Evolutionary conservation across 2,329 filamentous ascomycete genomes (phyloP), one percentile per base, ranked within the genome.

Genomic region (Exophiala xenobiotica): DNA sequence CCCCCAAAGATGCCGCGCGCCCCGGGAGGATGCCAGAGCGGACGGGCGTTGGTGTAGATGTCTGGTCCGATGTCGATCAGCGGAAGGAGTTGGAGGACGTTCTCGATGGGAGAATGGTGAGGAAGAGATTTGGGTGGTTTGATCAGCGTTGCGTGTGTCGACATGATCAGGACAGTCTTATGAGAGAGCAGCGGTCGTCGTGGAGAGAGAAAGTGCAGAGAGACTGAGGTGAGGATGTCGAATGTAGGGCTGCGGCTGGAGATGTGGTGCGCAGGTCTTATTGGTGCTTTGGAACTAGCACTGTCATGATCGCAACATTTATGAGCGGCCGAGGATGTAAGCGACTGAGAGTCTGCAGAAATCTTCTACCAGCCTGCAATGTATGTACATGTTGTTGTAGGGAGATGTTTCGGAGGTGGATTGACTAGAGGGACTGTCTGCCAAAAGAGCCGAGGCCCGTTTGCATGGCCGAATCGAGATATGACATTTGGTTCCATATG

Each of bases 1-100:
- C 91, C 91, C 67, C 93, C 93, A 65, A 90, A 99, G 70, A 99
- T 90, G 54, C 93, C 93, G 47, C 93, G 84, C 2, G 93, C 93
- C 16, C 90, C 90, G 0, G 88, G 86, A 0, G 93, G 93, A 63
- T 95, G 91, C 91, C 91, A 97, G 56, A 93, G 79, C 18, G 87
- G 87, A 29, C 90, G 87, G 2, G 90, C 88, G 69, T 99, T 99
- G 49, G 93, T 97, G 76, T 93, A 99, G 61, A 97, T 60, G 55
- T 61, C 58, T 4, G 61, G 60, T 6, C 87, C 86, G 57, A 93
- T 82, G 56, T 87, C 85, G 48, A 76, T 76, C 46, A 96, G 77
- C 59, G 90, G 87, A 3, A 87, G 93, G 62, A 96, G 65, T 64
- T 96, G 90, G 49, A 96, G 80, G 42, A 88, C 85, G 70, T 95